Evolutionary conservation across 73 alveolate genomes (phyloP).

Genomic region (Breviolum minutum): DNA sequence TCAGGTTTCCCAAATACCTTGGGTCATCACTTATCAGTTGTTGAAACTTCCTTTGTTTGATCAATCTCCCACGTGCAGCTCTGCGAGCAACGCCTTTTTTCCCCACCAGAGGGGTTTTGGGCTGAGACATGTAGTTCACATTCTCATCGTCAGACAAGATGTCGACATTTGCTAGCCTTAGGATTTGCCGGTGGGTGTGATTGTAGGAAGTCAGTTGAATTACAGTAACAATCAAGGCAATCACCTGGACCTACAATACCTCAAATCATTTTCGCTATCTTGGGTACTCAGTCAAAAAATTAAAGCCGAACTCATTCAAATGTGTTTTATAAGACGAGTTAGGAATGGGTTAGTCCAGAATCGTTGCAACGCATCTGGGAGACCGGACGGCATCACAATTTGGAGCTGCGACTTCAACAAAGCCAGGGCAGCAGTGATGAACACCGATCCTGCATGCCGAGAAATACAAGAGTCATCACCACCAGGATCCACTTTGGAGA

Average conservation of each 20-base stretch:
- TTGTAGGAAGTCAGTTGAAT: neutral
- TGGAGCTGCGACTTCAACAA: neutral
- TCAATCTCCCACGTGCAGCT: neutral
- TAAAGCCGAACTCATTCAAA: no score
- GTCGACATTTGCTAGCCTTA: neutral
- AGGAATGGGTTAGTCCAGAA: no score
- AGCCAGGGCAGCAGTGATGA: no score
- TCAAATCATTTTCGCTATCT: no score
- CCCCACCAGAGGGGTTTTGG: neutral
- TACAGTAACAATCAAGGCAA: neutral
- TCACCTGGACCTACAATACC: neutral
- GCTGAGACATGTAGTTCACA: neutral
- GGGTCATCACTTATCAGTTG: neutral
- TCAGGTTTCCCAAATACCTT: neutral
- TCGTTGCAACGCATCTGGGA: no score
- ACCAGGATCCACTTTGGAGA: no score
- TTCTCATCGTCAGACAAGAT: neutral
- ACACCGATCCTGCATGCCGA: no score
- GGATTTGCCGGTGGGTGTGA: neutral
- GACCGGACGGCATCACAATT: neutral
- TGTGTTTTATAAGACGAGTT: no score
- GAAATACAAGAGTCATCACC: no score
- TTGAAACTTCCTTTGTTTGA: neutral
- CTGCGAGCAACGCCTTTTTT: neutral
- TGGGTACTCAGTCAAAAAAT: no score